A percentile compares a stretch with the other conserved stretches of the same genome.
phyloP scores from a whole-genome alignment of 805 yeast genomes.

The Candida caryicola region DNA sequence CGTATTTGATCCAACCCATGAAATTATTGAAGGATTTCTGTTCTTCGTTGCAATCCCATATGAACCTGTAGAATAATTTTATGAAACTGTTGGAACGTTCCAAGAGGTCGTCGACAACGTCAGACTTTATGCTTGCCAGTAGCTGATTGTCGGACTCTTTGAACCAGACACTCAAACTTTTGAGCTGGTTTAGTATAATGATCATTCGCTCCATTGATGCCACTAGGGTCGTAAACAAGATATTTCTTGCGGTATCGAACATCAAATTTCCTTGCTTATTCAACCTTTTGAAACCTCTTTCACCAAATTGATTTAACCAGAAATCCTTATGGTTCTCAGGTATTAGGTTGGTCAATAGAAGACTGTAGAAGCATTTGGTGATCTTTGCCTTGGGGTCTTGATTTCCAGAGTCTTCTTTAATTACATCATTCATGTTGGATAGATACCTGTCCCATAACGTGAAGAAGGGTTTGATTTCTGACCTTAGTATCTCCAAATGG shows the following conservation, averaged over 20 bases:
- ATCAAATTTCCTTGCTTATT: constrained; percentile 46
- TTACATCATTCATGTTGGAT: constrained; percentile 29
- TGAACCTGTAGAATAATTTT: constrained; percentile 32
- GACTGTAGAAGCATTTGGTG: constrained; percentile 34
- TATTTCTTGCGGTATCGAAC: constrained; percentile 50
- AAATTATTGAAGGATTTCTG: constrained; percentile 45
- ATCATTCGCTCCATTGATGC: constrained; percentile 58
- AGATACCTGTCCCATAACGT: constrained; percentile 30
- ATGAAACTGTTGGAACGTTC: constrained; percentile 22
- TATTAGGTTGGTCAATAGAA: constrained; percentile 54
- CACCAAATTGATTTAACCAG: constrained; percentile 65
- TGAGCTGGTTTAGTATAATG: constrained; percentile 41
- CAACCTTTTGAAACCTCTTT: constrained; percentile 60
- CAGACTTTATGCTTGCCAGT: constrained; percentile 9
- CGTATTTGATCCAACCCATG: constrained; percentile 42
- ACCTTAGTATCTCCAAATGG: constrained; percentile 17
- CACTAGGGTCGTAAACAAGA: constrained; percentile 47
- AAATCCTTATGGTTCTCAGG: constrained; percentile 51
- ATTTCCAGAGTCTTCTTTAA: constrained; percentile 11
- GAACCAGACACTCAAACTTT: constrained; percentile 40
- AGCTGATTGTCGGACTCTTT: constrained; percentile 13
- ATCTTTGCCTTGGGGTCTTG: constrained; percentile 9
- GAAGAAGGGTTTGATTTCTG: constrained; percentile 25
- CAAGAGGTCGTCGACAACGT: constrained; percentile 7
- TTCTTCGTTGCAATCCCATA: constrained; percentile 46